Evolutionary conservation across 192 early-diverging fungal genomes (phyloP).

Genomic region (Podila minutissima): DNA sequence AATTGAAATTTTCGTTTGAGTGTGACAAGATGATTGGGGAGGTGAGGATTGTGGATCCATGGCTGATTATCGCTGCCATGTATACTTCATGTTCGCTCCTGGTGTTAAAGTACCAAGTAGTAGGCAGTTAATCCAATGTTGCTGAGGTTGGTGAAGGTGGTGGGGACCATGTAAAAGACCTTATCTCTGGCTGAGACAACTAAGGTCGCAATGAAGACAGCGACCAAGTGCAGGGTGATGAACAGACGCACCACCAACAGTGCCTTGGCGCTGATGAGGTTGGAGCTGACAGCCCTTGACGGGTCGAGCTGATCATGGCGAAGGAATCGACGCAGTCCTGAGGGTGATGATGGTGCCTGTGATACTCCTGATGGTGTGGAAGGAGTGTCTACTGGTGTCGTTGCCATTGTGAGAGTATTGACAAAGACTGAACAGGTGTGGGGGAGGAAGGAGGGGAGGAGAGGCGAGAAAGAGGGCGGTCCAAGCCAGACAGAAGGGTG

Average conservation of each 20-base stretch:
- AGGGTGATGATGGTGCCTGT: neutral
- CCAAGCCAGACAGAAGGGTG: neutral
- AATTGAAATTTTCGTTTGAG: neutral
- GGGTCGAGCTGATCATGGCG: conserved; percentile 29
- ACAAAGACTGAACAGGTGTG: neutral
- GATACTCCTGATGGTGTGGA: neutral
- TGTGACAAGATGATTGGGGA: neutral
- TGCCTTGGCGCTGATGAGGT: conserved; percentile 21
- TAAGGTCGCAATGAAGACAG: conserved; percentile 44
- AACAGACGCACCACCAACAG: conserved; percentile 19
- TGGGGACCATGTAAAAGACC: conserved; percentile 49
- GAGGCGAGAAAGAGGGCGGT: neutral
- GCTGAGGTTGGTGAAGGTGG: conserved; percentile 49
- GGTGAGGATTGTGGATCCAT: neutral
- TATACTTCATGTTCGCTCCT: neutral
- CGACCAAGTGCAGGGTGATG: conserved; percentile 21
- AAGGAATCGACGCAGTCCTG: conserved; percentile 18
- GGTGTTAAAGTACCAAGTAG: conserved; percentile 23
- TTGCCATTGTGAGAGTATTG: neutral
- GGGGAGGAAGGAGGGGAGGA: neutral
- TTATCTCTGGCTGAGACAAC: conserved; percentile 44
- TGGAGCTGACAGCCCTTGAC: conserved; percentile 28
- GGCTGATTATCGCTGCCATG: neutral
- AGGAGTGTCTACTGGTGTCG: neutral
- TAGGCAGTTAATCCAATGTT: conserved; percentile 47